Base-by-base conservation (phyloP, 2,329 filamentous ascomycete genomes). In the Beauveria sp. region DNA sequence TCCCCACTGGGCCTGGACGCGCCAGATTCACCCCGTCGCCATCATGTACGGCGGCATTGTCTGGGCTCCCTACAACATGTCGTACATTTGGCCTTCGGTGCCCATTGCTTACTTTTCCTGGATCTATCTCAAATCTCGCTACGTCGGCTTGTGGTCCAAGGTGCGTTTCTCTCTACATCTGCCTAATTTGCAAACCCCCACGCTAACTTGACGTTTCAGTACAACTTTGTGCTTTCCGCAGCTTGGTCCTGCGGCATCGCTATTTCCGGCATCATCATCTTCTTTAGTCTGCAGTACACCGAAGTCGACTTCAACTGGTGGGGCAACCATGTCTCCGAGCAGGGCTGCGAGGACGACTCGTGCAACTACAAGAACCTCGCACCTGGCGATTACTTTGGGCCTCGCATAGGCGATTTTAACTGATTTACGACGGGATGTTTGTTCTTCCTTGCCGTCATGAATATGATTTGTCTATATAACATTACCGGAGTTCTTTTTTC, bases 211-310 rank as follows among this genome's bases (percentile, higher is more conserved):
- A 5, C n/a, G 5, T 30, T 12, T 0, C 30, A 79, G 75, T 83
- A 83, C 70, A 81, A 81, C 66, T 82, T 81, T 66, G 79, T 82
- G 49, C 73, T 81, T 26, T 81, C 80, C 8, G 79, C 80, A 18
- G 75, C 79, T 16, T 79, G 80, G 69, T 79, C 75, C 22, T 77
- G 76, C 26, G 80, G 76, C 34, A 77, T 83, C 46, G 80, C 80
- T 58, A 76, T 83, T 52, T 70, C 79, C 0, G 80, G 73, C 57
- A 76, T 83, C 63, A 71, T 83, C 65, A 81, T 83, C 64, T 81
- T 83, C 73, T 84, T 83, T 66, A 73, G 76, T 16, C 69, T 83
- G 18, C 75, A 81, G 64, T 79, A 75, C 65, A 73, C 74, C n/a
- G 72, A 72, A 5, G 69, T 74, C 4, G 67, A 74, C 26, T 66